phyloP scores from a whole-genome alignment of 208 protist species.

The Trypanosoma caninum region DNA sequence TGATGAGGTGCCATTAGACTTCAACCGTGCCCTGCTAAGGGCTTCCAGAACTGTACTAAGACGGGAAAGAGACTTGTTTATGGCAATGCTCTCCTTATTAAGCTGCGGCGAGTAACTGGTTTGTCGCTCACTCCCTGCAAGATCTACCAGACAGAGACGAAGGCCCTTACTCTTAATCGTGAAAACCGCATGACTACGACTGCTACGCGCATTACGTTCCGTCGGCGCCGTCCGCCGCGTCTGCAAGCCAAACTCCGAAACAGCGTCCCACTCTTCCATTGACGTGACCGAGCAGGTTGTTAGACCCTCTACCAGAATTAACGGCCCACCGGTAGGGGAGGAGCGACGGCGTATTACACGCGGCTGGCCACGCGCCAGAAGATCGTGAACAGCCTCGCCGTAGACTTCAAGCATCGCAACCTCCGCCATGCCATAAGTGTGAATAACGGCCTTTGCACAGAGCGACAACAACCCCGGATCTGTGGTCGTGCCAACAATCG shows the following conservation, averaged over 20 bases:
- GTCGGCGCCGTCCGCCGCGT: conserved; percentile 82
- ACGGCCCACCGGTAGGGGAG: conserved; percentile 26
- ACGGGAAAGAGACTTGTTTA: conserved; percentile 87
- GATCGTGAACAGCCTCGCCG: conserved; percentile 72
- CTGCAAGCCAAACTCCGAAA: conserved; percentile 68
- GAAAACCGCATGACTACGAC: conserved; percentile 92
- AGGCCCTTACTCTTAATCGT: conserved; percentile 78
- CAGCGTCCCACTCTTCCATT: conserved; percentile 62
- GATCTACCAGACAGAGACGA: conserved; percentile 82
- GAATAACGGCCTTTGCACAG: conserved; percentile 63
- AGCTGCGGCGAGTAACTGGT: conserved; percentile 77
- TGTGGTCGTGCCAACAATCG: conserved; percentile 61
- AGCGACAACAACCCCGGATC: conserved; percentile 73
- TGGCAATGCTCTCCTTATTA: conserved; percentile 87
- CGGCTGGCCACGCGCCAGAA: conserved; percentile 58
- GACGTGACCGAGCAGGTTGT: conserved; percentile 58
- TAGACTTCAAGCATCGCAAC: conserved; percentile 88
- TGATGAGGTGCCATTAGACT: conserved; percentile 34
- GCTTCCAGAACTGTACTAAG: conserved; percentile 88
- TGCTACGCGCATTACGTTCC: conserved; percentile 87
- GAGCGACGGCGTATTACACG: conserved; percentile 49
- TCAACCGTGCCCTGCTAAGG: conserved; percentile 48
- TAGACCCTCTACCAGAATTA: conserved; percentile 73
- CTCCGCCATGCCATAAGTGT: conserved; percentile 71
- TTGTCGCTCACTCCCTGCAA: conserved; percentile 87